A percentile compares a stretch with the other conserved stretches of the same genome.
phyloP scores from a whole-genome alignment of 257 asterid species.

The Echium plantagineum region DNA sequence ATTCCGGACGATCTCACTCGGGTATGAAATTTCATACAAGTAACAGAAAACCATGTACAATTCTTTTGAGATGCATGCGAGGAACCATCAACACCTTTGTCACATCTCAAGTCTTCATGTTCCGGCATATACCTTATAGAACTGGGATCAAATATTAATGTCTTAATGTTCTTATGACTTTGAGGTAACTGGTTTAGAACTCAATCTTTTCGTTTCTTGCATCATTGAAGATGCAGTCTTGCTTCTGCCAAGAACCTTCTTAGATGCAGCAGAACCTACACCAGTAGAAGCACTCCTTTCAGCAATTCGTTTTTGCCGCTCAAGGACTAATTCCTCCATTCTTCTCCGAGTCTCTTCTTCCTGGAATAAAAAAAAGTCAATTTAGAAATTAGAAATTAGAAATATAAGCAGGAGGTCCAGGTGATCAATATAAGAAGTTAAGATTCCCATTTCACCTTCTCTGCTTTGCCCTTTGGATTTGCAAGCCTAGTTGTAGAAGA shows the following conservation, averaged over 20 bases:
- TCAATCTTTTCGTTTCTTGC: constrained; percentile 16
- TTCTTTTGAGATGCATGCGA: background rate
- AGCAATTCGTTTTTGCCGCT: constrained; percentile 71
- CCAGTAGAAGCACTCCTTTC: constrained; percentile 42
- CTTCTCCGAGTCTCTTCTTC: constrained; percentile 73
- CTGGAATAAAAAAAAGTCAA: constrained; percentile 17
- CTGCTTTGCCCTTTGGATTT: constrained; percentile 50
- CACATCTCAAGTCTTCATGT: background rate
- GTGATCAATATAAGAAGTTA: background rate
- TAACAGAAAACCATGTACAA: background rate
- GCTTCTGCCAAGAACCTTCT: constrained; percentile 37
- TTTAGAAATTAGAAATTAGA: too few species aligned
- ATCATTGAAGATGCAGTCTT: constrained; percentile 36
- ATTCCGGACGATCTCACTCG: background rate
- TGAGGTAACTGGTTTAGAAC: constrained; percentile 1
- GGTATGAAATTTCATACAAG: background rate
- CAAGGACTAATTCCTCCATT: constrained; percentile 41
- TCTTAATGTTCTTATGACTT: background rate
- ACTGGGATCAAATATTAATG: background rate
- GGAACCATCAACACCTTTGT: background rate
- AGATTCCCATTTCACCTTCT: constrained; percentile 31
- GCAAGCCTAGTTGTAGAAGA: constrained; percentile 35
- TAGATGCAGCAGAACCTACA: constrained; percentile 18
- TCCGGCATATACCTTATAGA: background rate
- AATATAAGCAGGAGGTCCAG: constrained; percentile 4